A percentile compares a stretch with the other conserved stretches of the same genome.
Evolutionary conservation across 805 yeast species (phyloP).

Genomic region (Kluyveromyces dobzhanskii): DNA sequence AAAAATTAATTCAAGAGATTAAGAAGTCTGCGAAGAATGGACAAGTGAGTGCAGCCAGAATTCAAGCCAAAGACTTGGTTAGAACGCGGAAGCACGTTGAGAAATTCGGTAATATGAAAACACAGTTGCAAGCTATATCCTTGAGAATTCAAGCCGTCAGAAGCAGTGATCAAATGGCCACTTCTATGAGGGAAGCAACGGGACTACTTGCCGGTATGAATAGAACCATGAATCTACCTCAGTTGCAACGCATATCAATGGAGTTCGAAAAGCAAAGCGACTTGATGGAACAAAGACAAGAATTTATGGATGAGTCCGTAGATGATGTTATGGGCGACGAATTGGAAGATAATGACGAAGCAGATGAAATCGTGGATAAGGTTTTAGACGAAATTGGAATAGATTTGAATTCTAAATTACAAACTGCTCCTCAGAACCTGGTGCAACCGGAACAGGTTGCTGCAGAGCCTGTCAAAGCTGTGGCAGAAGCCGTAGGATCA

Average conservation of each 20-base stretch:
- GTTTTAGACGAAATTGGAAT: conserved; percentile 96
- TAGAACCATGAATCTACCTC: conserved; percentile 82
- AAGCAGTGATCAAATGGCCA: conserved; percentile 91
- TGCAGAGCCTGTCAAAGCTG: conserved; percentile 27
- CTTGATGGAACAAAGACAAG: conserved; percentile 97
- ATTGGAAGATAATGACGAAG: conserved; percentile 79
- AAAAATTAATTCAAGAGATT: conserved; percentile 75
- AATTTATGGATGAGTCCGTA: conserved; percentile 96
- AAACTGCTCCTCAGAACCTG: conserved; percentile 36
- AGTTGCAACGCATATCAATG: conserved; percentile 80
- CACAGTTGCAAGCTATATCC: conserved; percentile 91
- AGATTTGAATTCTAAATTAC: conserved; percentile 50
- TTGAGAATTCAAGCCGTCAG: conserved; percentile 86
- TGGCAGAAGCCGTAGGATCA: conserved; percentile 39
- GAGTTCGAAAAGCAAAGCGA: conserved; percentile 93
- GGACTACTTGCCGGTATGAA: conserved; percentile 80
- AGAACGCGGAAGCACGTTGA: conserved; percentile 74
- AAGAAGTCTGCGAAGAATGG: conserved; percentile 88
- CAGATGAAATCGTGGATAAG: conserved; percentile 82
- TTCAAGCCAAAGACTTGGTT: conserved; percentile 92
- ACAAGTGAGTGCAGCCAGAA: conserved; percentile 80
- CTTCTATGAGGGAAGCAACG: conserved; percentile 91
- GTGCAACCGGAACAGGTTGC: conserved; percentile 14
- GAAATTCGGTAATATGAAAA: conserved; percentile 88
- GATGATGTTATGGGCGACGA: conserved; percentile 95